Conservation (phyloP, 192 early-diverging fungal genomes). For the Podila horticola region DNA sequence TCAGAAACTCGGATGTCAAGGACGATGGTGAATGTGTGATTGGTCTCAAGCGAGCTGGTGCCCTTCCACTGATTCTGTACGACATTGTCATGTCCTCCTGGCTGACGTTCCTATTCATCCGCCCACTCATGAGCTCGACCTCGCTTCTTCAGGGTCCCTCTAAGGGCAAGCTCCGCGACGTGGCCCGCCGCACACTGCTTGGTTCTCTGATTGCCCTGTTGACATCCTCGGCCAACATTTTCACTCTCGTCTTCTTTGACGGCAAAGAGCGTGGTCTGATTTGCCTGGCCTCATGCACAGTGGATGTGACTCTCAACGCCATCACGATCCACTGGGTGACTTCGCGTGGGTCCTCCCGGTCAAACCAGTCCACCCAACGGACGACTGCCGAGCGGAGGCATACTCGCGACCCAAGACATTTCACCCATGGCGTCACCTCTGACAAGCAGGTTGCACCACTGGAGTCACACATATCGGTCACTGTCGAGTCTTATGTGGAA, state of each 20-base stretch:
- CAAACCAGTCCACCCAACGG: background rate
- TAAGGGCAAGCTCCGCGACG: slow-evolving; percentile 3
- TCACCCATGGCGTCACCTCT: background rate
- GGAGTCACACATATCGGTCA: slow-evolving; percentile 4
- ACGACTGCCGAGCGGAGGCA: background rate
- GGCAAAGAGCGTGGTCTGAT: slow-evolving; percentile 47
- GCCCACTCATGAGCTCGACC: slow-evolving; percentile 5
- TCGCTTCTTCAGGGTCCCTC: slow-evolving; percentile 3
- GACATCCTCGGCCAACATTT: slow-evolving; percentile 46
- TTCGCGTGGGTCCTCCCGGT: background rate
- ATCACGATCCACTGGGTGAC: slow-evolving; percentile 51
- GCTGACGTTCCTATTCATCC: slow-evolving; percentile 2
- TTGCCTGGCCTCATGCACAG: slow-evolving; percentile 44
- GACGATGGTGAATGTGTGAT: background rate
- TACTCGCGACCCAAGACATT: background rate
- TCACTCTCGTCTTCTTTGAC: slow-evolving; percentile 23
- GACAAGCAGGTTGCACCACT: slow-evolving; percentile 1
- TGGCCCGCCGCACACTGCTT: slow-evolving; percentile 41
- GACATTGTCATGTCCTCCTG: slow-evolving; percentile 9
- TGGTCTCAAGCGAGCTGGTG: background rate
- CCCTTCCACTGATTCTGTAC: background rate
- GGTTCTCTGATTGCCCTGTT: slow-evolving; percentile 42
- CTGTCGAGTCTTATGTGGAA: slow-evolving; percentile 8
- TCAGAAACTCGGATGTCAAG: background rate
- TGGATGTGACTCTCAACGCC: slow-evolving; percentile 52